These are phyloP conservation scores for Medicago lupulina DNA, from an alignment of 306 rosid species.

Conservation along the genomic window DNA sequence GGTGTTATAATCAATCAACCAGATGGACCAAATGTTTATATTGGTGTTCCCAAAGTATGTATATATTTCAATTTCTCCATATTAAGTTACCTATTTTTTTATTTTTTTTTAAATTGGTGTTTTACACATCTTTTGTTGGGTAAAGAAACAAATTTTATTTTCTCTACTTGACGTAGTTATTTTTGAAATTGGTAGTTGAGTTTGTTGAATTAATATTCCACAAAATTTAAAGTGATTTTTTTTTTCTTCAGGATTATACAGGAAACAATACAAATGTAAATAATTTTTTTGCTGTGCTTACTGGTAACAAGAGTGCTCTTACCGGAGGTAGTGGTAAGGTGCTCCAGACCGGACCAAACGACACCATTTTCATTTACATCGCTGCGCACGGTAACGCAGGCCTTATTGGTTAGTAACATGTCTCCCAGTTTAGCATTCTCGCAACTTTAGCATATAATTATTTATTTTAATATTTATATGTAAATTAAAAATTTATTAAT, in stretches of 20 bases:
- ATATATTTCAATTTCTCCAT: neutral
- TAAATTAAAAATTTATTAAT: no score
- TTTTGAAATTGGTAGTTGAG: neutral
- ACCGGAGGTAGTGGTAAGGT: constrained; percentile 75
- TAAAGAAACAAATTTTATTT: no score
- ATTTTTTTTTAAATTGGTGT: no score
- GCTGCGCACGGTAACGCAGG: constrained; percentile 62
- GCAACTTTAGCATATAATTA: no score
- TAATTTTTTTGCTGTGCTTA: constrained; percentile 61
- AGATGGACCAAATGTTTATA: neutral
- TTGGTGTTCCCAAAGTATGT: neutral
- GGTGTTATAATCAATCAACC: neutral
- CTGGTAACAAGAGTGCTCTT: constrained; percentile 53
- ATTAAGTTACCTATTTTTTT: no score
- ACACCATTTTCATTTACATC: constrained; percentile 66
- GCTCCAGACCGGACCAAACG: constrained; percentile 58
- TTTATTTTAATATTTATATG: no score
- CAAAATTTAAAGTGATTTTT: no score
- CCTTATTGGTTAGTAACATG: constrained; percentile 44
- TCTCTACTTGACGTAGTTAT: no score
- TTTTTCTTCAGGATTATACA: constrained; percentile 51
- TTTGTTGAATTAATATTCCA: no score
- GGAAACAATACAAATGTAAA: constrained; percentile 7
- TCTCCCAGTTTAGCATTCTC: no score
- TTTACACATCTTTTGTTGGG: no score